Percentiles rank a stretch among this genome's conserved stretches.
phyloP scores from a whole-genome alignment of 371 early-diverging fungal species.

The Choanephora cucurbitarum region DNA sequence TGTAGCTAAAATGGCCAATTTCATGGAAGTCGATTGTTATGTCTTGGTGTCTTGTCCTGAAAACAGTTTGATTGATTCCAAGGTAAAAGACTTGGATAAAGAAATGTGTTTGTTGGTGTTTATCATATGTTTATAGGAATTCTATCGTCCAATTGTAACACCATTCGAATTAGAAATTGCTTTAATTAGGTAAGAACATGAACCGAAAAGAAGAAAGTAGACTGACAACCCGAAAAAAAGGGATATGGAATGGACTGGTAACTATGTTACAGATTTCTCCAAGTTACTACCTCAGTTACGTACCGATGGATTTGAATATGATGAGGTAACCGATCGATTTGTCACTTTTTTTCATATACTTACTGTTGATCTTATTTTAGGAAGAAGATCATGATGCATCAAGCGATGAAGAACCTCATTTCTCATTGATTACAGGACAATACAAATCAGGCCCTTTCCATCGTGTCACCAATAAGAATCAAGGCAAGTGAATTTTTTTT shows the following conservation, averaged over 20 bases:
- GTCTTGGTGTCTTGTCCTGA: conserved; percentile 94
- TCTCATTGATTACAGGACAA: conserved; percentile 87
- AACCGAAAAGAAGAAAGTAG: not conserved
- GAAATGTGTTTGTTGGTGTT: no score
- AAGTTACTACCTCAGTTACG: conserved; percentile 56
- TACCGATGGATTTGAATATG: conserved; percentile 44
- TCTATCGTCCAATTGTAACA: conserved; percentile 89
- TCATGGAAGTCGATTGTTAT: conserved; percentile 91
- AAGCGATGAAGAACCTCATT: conserved; percentile 80
- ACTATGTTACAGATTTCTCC: conserved; percentile 75
- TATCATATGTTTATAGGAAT: conserved; percentile 65
- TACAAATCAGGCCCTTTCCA: conserved; percentile 61
- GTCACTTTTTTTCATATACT: no score
- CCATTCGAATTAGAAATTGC: conserved; percentile 91
- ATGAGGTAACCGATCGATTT: conserved; percentile 28
- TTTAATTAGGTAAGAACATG: conserved; percentile 51
- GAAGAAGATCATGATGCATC: conserved; percentile 48
- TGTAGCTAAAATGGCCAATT: conserved; percentile 94
- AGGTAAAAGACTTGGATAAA: no score
- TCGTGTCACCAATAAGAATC: conserved; percentile 17
- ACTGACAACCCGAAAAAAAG: conserved; percentile 21
- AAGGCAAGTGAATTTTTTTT: no score
- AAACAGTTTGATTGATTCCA: conserved; percentile 89
- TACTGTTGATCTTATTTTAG: no score
- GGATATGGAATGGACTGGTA: conserved; percentile 74